Evolutionary conservation across 2,329 filamentous ascomycete genomes (phyloP).

Genomic region (Fusarium longipes): DNA sequence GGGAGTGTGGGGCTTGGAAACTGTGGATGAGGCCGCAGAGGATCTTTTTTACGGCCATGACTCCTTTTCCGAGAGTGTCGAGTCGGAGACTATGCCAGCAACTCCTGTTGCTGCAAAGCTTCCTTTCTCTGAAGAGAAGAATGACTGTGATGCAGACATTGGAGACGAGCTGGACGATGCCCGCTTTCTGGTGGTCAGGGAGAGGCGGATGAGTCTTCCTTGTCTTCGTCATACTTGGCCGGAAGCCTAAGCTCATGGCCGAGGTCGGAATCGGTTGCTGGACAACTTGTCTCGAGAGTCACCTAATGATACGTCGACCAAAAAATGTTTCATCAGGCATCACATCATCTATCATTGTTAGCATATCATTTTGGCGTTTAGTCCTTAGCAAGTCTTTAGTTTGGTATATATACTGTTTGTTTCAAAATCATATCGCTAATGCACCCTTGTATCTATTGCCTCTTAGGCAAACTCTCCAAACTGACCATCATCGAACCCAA

Average conservation of each 20-base stretch:
- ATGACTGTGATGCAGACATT: conserved; percentile 1
- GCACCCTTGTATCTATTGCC: conserved; percentile 11
- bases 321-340: neutral
- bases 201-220: conserved; percentile 48
- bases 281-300: neutral
- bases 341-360: conserved; percentile 29
- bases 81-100: conserved; percentile 5
- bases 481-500: conserved; percentile 88
- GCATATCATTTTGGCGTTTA: conserved; percentile 20
- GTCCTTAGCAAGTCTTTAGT: conserved; percentile 6
- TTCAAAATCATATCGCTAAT: conserved; percentile 38
- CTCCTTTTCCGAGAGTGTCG: conserved; percentile 7
- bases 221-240: conserved; percentile 45
- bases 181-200: conserved; percentile 6
- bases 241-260: conserved; percentile 8
- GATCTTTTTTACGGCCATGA: conserved; percentile 18
- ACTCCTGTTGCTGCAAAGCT: conserved; percentile 4
- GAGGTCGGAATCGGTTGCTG: neutral
- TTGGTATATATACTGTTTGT: conserved; percentile 25
- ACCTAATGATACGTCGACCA: neutral
- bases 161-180: conserved; percentile 1
- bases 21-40: conserved; percentile 44
- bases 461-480: conserved; percentile 82
- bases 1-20: conserved; percentile 33
- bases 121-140: conserved; percentile 3